These are phyloP conservation scores for Jamesozyma lodderae DNA, from an alignment of 805 yeast species.

Conservation along the genomic window DNA sequence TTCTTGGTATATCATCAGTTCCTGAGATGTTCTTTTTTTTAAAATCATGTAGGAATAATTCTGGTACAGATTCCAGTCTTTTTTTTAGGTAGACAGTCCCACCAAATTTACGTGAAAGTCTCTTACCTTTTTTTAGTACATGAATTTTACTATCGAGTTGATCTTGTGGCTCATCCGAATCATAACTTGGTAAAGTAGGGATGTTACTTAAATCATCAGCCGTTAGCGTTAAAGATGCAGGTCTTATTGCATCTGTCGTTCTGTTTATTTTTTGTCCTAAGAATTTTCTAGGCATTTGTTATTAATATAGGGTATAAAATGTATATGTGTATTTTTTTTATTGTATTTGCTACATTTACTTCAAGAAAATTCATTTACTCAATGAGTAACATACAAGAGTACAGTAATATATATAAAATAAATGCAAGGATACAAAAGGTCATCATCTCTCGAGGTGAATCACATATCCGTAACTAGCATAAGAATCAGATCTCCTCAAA, in stretches of 20 bases:
- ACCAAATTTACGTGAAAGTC: conserved; percentile 19
- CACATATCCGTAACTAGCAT: too few relatives aligned
- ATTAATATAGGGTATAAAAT: too few relatives aligned
- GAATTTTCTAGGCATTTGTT: conserved; percentile 24
- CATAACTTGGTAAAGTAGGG: conserved; percentile 13
- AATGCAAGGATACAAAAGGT: too few relatives aligned
- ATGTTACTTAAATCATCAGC: conserved; percentile 20
- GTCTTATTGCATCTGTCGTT: conserved; percentile 23
- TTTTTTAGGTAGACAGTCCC: conserved; percentile 23
- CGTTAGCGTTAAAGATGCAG: conserved; percentile 26
- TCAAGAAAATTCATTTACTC: too few relatives aligned
- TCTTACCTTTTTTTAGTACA: conserved; percentile 4
- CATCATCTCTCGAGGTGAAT: too few relatives aligned
- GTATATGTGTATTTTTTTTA: too few relatives aligned
- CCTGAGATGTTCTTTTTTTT: conserved; percentile 7
- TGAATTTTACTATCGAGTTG: neutral
- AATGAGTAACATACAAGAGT: too few relatives aligned
- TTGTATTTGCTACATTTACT: too few relatives aligned
- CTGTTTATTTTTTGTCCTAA: conserved; percentile 24
- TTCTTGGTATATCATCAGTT: too few relatives aligned
- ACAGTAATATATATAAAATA: too few relatives aligned
- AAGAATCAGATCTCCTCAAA: too few relatives aligned
- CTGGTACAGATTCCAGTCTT: conserved; percentile 28
- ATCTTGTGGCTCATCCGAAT: conserved; percentile 2
- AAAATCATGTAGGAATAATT: conserved; percentile 21